Base-by-base conservation (phyloP, 768 basidiomycete species). In the Hericium erinaceus region DNA sequence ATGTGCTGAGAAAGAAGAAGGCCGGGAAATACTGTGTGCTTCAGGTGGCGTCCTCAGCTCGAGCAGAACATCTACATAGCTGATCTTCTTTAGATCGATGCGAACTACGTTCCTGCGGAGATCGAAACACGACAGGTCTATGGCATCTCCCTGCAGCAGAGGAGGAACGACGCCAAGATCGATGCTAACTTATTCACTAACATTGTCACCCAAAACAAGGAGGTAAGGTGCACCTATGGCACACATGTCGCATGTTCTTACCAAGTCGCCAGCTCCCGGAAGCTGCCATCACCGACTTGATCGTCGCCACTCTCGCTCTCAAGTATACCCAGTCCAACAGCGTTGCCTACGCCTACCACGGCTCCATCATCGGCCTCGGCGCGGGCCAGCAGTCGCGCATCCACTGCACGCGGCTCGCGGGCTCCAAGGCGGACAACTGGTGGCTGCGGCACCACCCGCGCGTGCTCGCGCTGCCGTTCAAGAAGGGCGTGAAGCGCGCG, bases 321-420 rank as follows among this genome's bases (percentile, higher is more conserved):
- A 99, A 98, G 71, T 99, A 98, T 79, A 99, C 97, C 1, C 97
- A 98, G 70, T 99, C 97, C 52, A 98, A 99, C 80, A 95, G 92
- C 61, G 97, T 99, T 54, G 88, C 95, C 33, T 99, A 97, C 68
- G 92, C 95, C 1, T 86, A 84, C 65, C 87, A 84, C 66, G 97
- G 97, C 12, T 84, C 94, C 13, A 88, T 95, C 69, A 81, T 99
- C 64, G 97, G 95, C 50, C 87, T 98, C 50, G 97, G 97, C 38
- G 97, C 97, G 0, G 97, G 95, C 12, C 97, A 98, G 68, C 97
- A 98, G 70, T 98, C 95, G 4, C 90, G 97, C 41, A 99, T 99
- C 68, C 97, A 99, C 77, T 99, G 97, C 75, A 99, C 97, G 15
- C 90, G 97, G 33, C 85, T 99, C 48, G 97, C 97, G 2, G 97